Base-by-base conservation (phyloP, 192 early-diverging fungal species). In the Rhizophagus sp. region DNA sequence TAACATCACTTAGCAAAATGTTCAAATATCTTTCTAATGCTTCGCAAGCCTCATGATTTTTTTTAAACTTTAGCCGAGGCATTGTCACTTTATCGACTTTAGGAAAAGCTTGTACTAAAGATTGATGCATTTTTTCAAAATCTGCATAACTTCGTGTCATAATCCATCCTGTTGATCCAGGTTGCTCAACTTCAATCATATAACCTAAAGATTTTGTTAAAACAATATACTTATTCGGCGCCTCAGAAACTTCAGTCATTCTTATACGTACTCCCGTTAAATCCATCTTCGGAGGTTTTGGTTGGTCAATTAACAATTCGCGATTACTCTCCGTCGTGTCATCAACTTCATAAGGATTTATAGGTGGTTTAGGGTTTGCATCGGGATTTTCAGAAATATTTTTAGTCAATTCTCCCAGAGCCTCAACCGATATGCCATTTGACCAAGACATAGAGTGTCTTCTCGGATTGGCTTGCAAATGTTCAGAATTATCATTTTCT, bases 171-270 rank as follows among this genome's bases (percentile, higher is more conserved):
- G 74, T 62, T 19, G 74, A 75, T 39, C 74, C 74, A 34, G 74
- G 74, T 75, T 75, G 74, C 57, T 75, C 74, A 61, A 75, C 74
- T 75, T 75, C 57, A n/a, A 75, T 75, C 74, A 75, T 75, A 47
- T 75, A 75, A 15, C 24, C 22, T 5, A 62, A 36, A n/a, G 50
- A 62, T 63, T 75, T 75, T 22, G 50, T 61, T 24, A 22, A 63
- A 75, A 39, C 63, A 62, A 75, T 75, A 36, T n/a, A 24, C 36
- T 62, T 75, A 75, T 75, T 75, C 8, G 57, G 19, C n/a, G 74
- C 39, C 13, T 75, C 74, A 34, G 61, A 63, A 36, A 75, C 57
- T n/a, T 75, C 74, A 0, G 19, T 47, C 74, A 75, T 75, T n/a
- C 15, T 75, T 75, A 75, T 75, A 36, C 74, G n/a, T 4, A 75